Percentiles rank a stretch among this genome's conserved stretches.
phyloP scores from a whole-genome alignment of 495 filamentous ascomycete genomes.

The Aspergillus cavernicola region DNA sequence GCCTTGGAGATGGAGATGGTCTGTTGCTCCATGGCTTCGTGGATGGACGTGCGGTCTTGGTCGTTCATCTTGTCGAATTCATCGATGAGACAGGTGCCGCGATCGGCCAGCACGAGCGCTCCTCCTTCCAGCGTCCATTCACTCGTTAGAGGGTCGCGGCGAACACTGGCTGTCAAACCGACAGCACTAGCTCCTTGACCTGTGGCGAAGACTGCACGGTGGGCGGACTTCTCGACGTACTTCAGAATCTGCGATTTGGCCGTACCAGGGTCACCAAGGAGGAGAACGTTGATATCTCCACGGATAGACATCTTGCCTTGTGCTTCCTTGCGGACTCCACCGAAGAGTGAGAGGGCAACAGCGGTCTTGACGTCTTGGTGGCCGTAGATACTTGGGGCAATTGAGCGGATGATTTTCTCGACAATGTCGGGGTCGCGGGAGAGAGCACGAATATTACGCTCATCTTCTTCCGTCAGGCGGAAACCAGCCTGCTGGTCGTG shows the following conservation, averaged over 20 bases:
- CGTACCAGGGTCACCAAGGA: constrained; percentile 96
- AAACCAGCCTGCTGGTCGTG: constrained; percentile 99
- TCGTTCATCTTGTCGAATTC: constrained; percentile 99
- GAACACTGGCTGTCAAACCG: constrained; percentile 95
- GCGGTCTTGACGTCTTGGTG: constrained; percentile 98
- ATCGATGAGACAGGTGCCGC: constrained; percentile 94
- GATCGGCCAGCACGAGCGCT: constrained; percentile 91
- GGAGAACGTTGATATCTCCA: constrained; percentile 96
- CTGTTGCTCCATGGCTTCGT: constrained; percentile 99
- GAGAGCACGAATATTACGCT: constrained; percentile 83
- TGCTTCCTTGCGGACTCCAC: constrained; percentile 87
- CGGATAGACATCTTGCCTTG: constrained; percentile 85
- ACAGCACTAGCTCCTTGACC: constrained; percentile 97
- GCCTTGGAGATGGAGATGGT: constrained; percentile 99
- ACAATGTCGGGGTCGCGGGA: constrained; percentile 87
- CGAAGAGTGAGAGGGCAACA: constrained; percentile 89
- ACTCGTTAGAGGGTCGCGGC: constrained; percentile 89
- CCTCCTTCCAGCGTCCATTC: constrained; percentile 99
- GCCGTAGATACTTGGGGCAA: constrained; percentile 96
- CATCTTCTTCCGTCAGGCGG: constrained; percentile 91
- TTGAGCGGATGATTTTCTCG: constrained; percentile 90
- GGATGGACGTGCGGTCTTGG: constrained; percentile 94
- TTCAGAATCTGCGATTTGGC: constrained; percentile 98
- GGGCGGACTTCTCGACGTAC: constrained; percentile 96
- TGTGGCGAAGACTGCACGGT: constrained; percentile 95